Conservation (phyloP, 352 stramenopile species). For the Phytophthora cactorum region DNA sequence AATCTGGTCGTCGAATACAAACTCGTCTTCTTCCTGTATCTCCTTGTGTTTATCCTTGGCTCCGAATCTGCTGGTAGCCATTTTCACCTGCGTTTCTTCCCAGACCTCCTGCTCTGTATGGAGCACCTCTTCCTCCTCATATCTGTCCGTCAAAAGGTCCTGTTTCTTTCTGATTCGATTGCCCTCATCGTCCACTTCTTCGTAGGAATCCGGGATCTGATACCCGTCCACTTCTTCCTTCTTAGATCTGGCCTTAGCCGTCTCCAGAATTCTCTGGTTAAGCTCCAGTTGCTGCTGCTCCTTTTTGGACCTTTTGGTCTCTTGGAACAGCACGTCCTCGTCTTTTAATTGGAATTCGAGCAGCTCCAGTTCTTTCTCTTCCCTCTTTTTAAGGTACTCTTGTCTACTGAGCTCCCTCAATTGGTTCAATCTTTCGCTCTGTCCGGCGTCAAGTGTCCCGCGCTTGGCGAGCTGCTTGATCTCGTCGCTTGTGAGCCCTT, state of each 20-base stretch:
- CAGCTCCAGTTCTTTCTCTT: conserved; percentile 97
- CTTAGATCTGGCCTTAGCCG: conserved; percentile 66
- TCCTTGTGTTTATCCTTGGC: conserved; percentile 73
- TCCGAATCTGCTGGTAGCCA: conserved; percentile 70
- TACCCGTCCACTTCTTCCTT: conserved; percentile 88
- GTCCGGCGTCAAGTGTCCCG: conserved; percentile 61
- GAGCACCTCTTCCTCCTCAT: conserved; percentile 91
- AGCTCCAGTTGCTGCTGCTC: conserved; percentile 90
- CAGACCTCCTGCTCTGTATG: conserved; percentile 98
- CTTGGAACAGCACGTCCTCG: conserved; percentile 84
- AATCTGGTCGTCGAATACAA: conserved; percentile 99
- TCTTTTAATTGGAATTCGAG: conserved; percentile 88
- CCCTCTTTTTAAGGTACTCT: conserved; percentile 97
- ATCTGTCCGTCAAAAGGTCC: conserved; percentile 94
- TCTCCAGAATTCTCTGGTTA: conserved; percentile 91
- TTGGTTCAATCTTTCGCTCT: conserved; percentile 67
- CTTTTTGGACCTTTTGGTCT: conserved; percentile 58
- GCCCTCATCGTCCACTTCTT: conserved; percentile 92
- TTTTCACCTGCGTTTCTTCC: conserved; percentile 97
- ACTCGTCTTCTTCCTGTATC: conserved; percentile 92
- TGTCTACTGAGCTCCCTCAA: conserved; percentile 94
- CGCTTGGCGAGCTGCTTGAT: conserved; percentile 84
- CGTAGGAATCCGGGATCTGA: conserved; percentile 96
- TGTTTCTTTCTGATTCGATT: conserved; percentile 92
- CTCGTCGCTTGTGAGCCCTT: conserved; percentile 73